Conservation (phyloP, 768 basidiomycete species). For the Psilocybe cubensis region DNA sequence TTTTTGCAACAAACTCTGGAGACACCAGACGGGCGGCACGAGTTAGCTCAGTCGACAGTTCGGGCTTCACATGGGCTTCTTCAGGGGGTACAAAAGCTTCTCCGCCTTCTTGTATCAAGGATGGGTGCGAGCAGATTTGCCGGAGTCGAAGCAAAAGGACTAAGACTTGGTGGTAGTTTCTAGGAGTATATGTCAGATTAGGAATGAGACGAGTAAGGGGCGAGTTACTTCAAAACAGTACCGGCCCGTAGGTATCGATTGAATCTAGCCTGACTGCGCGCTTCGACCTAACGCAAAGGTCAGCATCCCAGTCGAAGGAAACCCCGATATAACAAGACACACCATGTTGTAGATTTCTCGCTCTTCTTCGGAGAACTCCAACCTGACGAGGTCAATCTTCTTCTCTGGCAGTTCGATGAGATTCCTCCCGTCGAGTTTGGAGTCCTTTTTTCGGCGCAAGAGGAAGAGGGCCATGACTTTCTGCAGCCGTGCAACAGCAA, state of each 20-base stretch:
- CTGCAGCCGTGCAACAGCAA: conserved; percentile 64
- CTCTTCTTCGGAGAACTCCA: conserved; percentile 66
- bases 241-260: conserved; percentile 64
- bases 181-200: conserved; percentile 15
- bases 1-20: conserved; percentile 49
- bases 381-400: conserved; percentile 48
- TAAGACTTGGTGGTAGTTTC: conserved; percentile 61
- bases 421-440: conserved; percentile 64
- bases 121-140: conserved; percentile 72
- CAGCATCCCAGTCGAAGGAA: background rate
- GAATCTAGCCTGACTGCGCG: conserved; percentile 59
- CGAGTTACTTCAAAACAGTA: conserved; percentile 65
- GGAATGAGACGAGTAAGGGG: background rate
- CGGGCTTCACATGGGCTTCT: conserved; percentile 35
- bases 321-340: conserved; percentile 2
- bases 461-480: conserved; percentile 56
- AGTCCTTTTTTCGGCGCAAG: conserved; percentile 66
- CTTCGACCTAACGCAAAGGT: conserved; percentile 50
- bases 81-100: conserved; percentile 46
- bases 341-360: conserved; percentile 64
- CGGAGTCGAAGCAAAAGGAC: conserved; percentile 57
- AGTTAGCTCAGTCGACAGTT: conserved; percentile 43
- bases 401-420: conserved; percentile 70
- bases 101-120: conserved; percentile 61
- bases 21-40: conserved; percentile 50